phyloP scores from a whole-genome alignment of 2,329 filamentous ascomycete species.

The Fusarium kyushuense region DNA sequence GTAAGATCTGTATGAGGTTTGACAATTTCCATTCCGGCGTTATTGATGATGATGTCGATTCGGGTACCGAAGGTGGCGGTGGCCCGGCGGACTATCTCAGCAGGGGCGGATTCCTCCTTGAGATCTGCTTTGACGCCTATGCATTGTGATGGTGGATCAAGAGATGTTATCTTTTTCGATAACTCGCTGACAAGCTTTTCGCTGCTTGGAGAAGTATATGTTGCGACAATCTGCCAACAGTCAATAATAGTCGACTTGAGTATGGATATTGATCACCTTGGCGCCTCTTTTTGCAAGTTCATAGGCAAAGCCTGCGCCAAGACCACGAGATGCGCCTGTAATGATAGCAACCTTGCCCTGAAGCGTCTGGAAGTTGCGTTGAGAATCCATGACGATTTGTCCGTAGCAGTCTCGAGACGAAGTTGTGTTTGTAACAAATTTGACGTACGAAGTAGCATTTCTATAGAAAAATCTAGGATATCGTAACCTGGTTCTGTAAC shows the following conservation, averaged over 20 bases:
- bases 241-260: background rate
- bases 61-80: slow-evolving; percentile 8
- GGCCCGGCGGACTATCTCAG: slow-evolving; percentile 6
- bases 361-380: slow-evolving; percentile 18
- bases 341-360: slow-evolving; percentile 32
- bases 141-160: slow-evolving; percentile 15
- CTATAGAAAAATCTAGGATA: background rate
- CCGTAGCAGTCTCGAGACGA: background rate
- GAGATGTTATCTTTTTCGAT: slow-evolving; percentile 11
- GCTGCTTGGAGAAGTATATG: slow-evolving; percentile 30
- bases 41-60: slow-evolving; percentile 29
- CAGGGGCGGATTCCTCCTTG: background rate
- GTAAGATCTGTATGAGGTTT: slow-evolving; percentile 18
- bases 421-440: background rate
- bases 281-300: slow-evolving; percentile 33
- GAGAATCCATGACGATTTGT: slow-evolving; percentile 1
- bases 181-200: slow-evolving; percentile 16
- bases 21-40: slow-evolving; percentile 31
- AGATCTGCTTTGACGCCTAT: slow-evolving; percentile 23
- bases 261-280: background rate
- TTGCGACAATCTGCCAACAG: slow-evolving; percentile 5
- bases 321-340: slow-evolving; percentile 32
- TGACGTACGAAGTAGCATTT: background rate
- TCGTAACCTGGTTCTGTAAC: too few species aligned
- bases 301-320: slow-evolving; percentile 26